phyloP scores from a whole-genome alignment of 1,139 yeast genomes.

The Protomyces lactucae-debilis region DNA sequence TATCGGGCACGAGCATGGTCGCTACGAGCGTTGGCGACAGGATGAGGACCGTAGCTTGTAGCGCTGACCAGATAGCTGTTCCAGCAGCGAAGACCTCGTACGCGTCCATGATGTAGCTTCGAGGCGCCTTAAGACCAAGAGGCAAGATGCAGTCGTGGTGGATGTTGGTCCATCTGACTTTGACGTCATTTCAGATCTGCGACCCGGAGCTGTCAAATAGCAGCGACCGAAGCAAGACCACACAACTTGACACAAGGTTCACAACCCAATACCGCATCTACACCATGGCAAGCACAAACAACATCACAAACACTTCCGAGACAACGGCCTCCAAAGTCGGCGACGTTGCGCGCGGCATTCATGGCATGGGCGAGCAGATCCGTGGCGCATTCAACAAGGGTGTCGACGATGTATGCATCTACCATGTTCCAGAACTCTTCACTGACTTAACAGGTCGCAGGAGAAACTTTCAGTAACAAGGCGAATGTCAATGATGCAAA shows the following conservation, averaged over 20 bases:
- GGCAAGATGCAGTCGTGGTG: neutral
- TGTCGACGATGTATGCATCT: slow-evolving; percentile 8
- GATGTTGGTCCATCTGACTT: neutral
- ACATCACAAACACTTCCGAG: slow-evolving; percentile 4
- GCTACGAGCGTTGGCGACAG: slow-evolving; percentile 14
- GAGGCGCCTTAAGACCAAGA: neutral
- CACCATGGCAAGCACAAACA: neutral
- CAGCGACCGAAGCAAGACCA: neutral
- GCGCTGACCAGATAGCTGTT: slow-evolving; percentile 16
- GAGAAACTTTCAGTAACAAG: slow-evolving; percentile 10
- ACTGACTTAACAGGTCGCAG: neutral
- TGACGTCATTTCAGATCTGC: neutral
- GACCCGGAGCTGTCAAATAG: neutral
- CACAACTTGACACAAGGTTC: neutral
- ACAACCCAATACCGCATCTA: neutral
- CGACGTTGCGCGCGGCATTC: slow-evolving; percentile 13
- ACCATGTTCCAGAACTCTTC: neutral
- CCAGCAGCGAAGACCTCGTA: slow-evolving; percentile 15
- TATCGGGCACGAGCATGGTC: slow-evolving; percentile 3
- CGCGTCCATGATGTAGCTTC: slow-evolving; percentile 11
- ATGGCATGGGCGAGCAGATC: slow-evolving; percentile 24
- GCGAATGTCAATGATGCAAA: slow-evolving; percentile 18
- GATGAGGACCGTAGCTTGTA: slow-evolving; percentile 10
- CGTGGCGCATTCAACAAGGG: slow-evolving; percentile 23
- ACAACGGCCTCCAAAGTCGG: slow-evolving; percentile 2